These are phyloP conservation scores for Kwoniella sp. DNA, from an alignment of 768 basidiomycete species.

Conservation along the genomic window DNA sequence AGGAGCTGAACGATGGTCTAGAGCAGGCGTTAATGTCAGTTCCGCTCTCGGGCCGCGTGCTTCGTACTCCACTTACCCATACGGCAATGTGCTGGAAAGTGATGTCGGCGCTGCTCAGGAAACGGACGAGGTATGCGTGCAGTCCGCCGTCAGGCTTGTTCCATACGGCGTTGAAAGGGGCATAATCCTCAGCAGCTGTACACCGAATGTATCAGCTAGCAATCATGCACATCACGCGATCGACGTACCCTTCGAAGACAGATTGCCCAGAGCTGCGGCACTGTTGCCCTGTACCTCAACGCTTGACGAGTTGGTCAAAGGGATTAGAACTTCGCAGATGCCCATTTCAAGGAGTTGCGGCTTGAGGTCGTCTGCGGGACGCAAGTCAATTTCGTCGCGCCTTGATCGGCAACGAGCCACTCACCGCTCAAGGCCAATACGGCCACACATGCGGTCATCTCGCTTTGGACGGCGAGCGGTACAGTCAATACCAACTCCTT, in stretches of 20 bases:
- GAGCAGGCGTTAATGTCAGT: background rate
- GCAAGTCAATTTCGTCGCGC: background rate
- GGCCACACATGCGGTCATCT: conserved; percentile 99
- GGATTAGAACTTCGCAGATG: conserved; percentile 94
- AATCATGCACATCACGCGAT: background rate
- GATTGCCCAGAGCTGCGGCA: conserved; percentile 92
- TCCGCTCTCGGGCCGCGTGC: background rate
- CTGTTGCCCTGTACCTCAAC: conserved; percentile 98
- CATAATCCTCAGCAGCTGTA: conserved; percentile 65
- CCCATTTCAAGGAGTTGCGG: conserved; percentile 96
- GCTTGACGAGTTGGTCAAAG: conserved; percentile 89
- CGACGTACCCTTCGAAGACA: conserved; percentile 83
- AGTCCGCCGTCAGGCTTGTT: conserved; percentile 95
- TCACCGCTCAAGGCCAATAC: conserved; percentile 90
- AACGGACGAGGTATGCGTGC: conserved; percentile 88
- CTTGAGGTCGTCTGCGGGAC: conserved; percentile 79
- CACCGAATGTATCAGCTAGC: background rate
- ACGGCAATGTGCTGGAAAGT: conserved; percentile 99
- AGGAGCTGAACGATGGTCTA: conserved; percentile 88
- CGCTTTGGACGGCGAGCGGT: conserved; percentile 93
- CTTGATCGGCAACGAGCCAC: conserved; percentile 37
- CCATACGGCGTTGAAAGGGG: conserved; percentile 97
- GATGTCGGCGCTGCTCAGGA: conserved; percentile 85
- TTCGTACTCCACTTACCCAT: conserved; percentile 56
- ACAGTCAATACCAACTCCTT: conserved; percentile 93